Evolutionary conservation across 2,329 filamentous ascomycete species (phyloP), one percentile per base, ranked within the genome.

Genomic region (Aspergillus versicolor): DNA sequence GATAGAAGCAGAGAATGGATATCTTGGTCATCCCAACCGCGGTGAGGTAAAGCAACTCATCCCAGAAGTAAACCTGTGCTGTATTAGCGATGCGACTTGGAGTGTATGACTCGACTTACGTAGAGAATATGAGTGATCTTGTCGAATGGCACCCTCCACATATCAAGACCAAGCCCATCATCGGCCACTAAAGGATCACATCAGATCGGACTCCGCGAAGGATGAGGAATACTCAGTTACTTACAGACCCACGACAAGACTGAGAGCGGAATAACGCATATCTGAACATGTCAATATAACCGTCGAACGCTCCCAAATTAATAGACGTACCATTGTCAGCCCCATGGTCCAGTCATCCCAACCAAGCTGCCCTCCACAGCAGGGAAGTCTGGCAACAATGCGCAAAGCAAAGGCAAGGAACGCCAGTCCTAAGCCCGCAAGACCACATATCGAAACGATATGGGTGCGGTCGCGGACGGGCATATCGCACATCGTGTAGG

Each of bases 131-230:
- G 54, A 1, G 76, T 79, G 53, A 80, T 74, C 40, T 78, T 64
- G n/a, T 77, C 67, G 34, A 73, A 73, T 1, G 72, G 65, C 4
- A 81, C 65, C 32, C 70, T 75, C 78, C 78, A 81, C 60, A 80
- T 75, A 56, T 81, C 77, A 24, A 65, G 68, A 8, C 78, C 78
- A 5, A 80, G 68, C 2, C 77, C 78, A 42, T 68, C 56, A 9
- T 74, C 54, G 11, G 72, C 67, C 52, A 80, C 76, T 75, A 30
- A 30, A 11, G 27, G 9, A 30, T 30, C 27, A 30, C 9, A 30
- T 30, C 27, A 30, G 27, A 30, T 30, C 27, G 9, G 27, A 11
- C 3, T 11, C 9, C 8, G 9, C 9, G 9, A 30, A 30, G 27
- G 27, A 30, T 30, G 27, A 30, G 27, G 27, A 30, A 30, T 30